Evolutionary conservation across 495 filamentous ascomycete genomes (phyloP), one percentile per base, ranked within the genome.

Genomic region (Penicillium paradoxum): DNA sequence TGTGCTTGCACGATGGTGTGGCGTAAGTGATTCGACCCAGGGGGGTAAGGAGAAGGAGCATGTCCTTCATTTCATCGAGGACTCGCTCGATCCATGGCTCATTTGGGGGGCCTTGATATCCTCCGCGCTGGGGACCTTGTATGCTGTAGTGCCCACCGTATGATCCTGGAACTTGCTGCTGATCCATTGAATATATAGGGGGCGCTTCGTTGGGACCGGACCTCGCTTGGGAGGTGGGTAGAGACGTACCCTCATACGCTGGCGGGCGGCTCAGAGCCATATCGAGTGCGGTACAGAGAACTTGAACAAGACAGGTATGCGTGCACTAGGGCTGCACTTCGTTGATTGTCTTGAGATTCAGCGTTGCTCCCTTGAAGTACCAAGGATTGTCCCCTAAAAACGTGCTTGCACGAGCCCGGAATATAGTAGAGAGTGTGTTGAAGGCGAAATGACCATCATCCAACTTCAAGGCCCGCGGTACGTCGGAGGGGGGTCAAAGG

Each of bases 21-120:
- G 84, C 84, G 65, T 95, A 95, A 46, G 84, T 79, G 48, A 98
- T 86, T 48, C 85, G 79, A 18, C 92, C 90, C 58, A 93, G 83
- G 6, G 89, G 80, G 34, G 88, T 90, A 30, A 97, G 79, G 34
- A 98, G 88, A 54, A 96, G 84, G 24, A 96, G 68, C 56, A 97
- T 82, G 66, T 97, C 93, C 58, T 87, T 86, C 58, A 98, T 77
- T 72, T 97, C 93, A 60, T 91, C 87, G 15, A 98, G 74, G 3
- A 97, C 86, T 36, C 88, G 84, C 60, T 91, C 86, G 4, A 89
- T 84, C 93, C 93, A 97, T 45, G 84, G 80, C 49, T 90, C 77
- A 69, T 90, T 91, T 32, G 88, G 61, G 30, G 68, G 60, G 38
- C 70, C 69, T 47, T 80, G 78, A 49, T 27, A 27, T 27, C 24